Percentiles rank a stretch among this genome's conserved stretches.
These are phyloP conservation scores for Curvularia verruculosa DNA, from an alignment of 2,329 filamentous ascomycete species.

Conservation along the genomic window DNA sequence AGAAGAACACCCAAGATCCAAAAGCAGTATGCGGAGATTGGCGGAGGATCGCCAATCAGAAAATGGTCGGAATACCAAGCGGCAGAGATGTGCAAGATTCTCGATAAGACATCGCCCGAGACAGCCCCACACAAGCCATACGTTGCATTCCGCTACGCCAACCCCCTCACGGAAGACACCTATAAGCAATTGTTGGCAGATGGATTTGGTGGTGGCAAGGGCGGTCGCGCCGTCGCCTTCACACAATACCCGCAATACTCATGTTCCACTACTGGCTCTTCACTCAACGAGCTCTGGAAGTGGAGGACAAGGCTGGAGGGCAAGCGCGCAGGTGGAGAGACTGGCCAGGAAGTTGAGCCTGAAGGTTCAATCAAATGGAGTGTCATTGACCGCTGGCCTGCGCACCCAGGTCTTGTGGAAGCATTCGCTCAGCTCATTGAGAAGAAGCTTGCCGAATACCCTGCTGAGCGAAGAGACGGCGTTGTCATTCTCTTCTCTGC, in stretches of 20 bases:
- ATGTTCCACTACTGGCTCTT: conserved; percentile 95
- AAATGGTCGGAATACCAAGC: conserved; percentile 98
- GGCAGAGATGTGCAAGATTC: conserved; percentile 93
- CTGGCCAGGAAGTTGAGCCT: conserved; percentile 49
- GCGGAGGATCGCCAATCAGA: conserved; percentile 95
- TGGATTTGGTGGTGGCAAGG: conserved; percentile 86
- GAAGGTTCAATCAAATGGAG: conserved; percentile 88
- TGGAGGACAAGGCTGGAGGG: conserved; percentile 89
- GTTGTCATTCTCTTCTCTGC: conserved; percentile 93
- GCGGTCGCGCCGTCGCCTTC: conserved; percentile 94
- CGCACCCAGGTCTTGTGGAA: conserved; percentile 86
- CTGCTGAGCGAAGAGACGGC: conserved; percentile 75
- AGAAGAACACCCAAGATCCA: conserved; percentile 94
- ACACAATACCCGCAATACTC: conserved; percentile 99
- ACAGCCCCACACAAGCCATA: conserved; percentile 97
- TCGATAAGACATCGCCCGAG: conserved; percentile 88
- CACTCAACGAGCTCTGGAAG: conserved; percentile 96
- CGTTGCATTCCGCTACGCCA: conserved; percentile 93
- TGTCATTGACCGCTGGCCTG: conserved; percentile 96
- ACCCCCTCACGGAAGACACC: conserved; percentile 92
- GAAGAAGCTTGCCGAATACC: conserved; percentile 81
- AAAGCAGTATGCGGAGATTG: conserved; percentile 93
- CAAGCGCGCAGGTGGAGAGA: conserved; percentile 62
- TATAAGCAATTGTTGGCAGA: conserved; percentile 83
- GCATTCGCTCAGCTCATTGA: conserved; percentile 94